phyloP scores from a whole-genome alignment of 495 filamentous ascomycete genomes.

The Poronia punctata region DNA sequence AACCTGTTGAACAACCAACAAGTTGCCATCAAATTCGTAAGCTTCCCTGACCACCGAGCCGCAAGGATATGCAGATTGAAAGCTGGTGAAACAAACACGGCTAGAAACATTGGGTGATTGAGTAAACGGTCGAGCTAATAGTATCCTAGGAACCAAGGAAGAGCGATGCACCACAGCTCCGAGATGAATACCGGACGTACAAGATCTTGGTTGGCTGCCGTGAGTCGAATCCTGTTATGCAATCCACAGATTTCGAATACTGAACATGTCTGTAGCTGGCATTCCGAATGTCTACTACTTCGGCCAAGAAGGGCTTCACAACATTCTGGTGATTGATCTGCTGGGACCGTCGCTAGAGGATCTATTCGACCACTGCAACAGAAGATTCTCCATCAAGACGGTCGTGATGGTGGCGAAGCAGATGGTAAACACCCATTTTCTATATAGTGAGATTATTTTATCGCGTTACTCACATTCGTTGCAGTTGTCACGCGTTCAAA shows the following conservation, averaged over 20 bases:
- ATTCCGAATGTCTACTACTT: conserved; percentile 99
- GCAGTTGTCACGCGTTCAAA: conserved; percentile 93
- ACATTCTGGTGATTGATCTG: conserved; percentile 97
- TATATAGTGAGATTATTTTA: conserved; percentile 6
- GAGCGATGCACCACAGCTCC: conserved; percentile 94
- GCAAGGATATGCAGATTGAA: neutral
- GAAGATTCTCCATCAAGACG: conserved; percentile 93
- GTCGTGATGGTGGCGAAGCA: conserved; percentile 99
- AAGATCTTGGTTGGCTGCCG: conserved; percentile 99
- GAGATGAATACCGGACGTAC: conserved; percentile 98
- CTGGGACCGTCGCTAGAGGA: conserved; percentile 95
- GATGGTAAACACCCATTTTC: conserved; percentile 59
- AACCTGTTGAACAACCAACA: conserved; percentile 99
- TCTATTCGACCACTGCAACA: conserved; percentile 95
- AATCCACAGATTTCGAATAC: conserved; percentile 1
- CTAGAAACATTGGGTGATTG: neutral
- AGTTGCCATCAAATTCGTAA: conserved; percentile 98
- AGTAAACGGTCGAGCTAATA: conserved; percentile 1
- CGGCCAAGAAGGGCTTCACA: conserved; percentile 96
- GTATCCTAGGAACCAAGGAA: conserved; percentile 81
- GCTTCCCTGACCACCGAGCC: conserved; percentile 29
- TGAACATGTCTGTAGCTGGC: conserved; percentile 57
- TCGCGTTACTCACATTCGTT: conserved; percentile 8
- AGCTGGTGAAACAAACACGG: neutral
- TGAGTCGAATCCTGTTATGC: conserved; percentile 47